Percentiles rank a stretch among this genome's conserved stretches.
phyloP scores from a whole-genome alignment of 2,329 filamentous ascomycete species.

The Trichophyton mentagrophytes region DNA sequence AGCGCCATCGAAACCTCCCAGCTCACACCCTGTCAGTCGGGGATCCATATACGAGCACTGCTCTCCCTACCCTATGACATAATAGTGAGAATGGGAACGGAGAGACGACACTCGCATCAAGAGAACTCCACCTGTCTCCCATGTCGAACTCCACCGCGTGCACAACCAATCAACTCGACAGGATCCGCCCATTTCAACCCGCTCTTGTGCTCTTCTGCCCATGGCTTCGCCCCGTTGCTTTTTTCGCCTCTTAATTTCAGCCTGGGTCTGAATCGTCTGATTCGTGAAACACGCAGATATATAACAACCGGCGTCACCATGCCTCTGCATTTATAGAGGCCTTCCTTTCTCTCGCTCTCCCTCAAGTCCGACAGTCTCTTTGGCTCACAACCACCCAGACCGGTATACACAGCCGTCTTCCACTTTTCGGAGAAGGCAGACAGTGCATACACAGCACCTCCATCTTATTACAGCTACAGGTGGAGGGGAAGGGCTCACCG shows the following conservation, averaged over 20 bases:
- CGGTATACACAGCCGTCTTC: neutral
- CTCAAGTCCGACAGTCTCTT: neutral
- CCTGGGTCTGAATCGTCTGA: neutral
- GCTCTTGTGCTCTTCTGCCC: neutral
- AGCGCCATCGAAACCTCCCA: neutral
- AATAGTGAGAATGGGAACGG: neutral
- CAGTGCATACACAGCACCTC: neutral
- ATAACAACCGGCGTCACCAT: neutral
- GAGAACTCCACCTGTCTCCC: neutral
- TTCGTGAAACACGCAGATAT: slow-evolving; percentile 2
- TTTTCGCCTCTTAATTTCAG: neutral
- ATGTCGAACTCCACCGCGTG: neutral
- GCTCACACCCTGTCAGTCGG: too few relatives aligned
- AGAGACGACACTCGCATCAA: neutral
- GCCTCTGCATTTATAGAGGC: neutral
- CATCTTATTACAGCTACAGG: neutral
- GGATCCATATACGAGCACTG: neutral
- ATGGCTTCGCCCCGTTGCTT: neutral
- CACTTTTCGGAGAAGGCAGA: neutral
- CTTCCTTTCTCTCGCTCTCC: neutral
- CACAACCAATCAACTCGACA: neutral
- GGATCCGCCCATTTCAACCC: neutral
- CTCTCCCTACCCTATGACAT: neutral
- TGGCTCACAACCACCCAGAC: neutral
- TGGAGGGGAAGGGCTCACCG: neutral